phyloP scores from a whole-genome alignment of 2,329 filamentous ascomycete species.

The Apiospora koreana region DNA sequence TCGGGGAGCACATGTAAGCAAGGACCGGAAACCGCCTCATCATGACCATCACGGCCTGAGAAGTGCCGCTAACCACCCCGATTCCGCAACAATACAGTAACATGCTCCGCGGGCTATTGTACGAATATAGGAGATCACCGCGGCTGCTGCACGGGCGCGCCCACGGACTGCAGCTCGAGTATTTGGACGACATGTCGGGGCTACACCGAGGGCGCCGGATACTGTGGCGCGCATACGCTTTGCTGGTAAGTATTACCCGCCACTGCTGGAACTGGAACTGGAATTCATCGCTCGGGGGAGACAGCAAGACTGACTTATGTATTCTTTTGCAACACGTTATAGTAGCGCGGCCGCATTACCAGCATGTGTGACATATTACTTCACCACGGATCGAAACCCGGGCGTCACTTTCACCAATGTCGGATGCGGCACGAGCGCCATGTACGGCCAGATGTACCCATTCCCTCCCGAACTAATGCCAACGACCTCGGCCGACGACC shows the following conservation, averaged over 20 bases:
- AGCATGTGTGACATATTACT: slow-evolving; percentile 29
- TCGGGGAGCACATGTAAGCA: slow-evolving; percentile 26
- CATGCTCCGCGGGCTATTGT: slow-evolving; percentile 29
- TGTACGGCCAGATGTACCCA: slow-evolving; percentile 29
- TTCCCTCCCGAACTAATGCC: slow-evolving; percentile 26
- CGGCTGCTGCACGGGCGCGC: slow-evolving; percentile 28
- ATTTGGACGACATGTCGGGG: slow-evolving; percentile 30
- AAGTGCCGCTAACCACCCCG: neutral
- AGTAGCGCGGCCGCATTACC: slow-evolving; percentile 21
- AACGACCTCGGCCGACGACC: slow-evolving; percentile 15
- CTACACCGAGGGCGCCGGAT: slow-evolving; percentile 19
- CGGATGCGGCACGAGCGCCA: slow-evolving; percentile 24
- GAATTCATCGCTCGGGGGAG: neutral
- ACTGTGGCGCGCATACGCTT: slow-evolving; percentile 28
- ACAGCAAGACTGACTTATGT: neutral
- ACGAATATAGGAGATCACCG: slow-evolving; percentile 28
- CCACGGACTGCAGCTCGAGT: slow-evolving; percentile 25
- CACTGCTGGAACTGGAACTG: neutral
- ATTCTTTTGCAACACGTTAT: neutral
- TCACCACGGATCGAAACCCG: slow-evolving; percentile 21
- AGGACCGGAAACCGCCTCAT: neutral
- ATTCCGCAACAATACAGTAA: slow-evolving; percentile 24
- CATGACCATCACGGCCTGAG: too few relatives aligned
- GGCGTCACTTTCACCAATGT: slow-evolving; percentile 27
- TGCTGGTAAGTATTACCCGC: slow-evolving; percentile 28